These are phyloP conservation scores for Salix udensis DNA, from an alignment of 345 rosid species.

Conservation along the genomic window DNA sequence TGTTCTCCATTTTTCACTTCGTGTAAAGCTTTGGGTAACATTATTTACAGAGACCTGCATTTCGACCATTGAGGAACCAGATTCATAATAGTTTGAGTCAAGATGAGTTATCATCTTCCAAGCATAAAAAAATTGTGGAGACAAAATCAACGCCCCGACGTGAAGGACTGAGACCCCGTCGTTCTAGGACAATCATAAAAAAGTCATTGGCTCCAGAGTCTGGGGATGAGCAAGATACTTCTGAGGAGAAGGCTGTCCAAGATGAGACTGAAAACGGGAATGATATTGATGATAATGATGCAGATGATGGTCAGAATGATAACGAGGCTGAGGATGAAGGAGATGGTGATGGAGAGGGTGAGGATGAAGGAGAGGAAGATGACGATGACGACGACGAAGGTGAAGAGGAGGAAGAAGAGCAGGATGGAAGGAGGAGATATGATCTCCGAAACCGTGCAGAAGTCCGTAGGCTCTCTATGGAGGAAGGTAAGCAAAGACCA, in stretches of 20 bases:
- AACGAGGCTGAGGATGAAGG: conserved; percentile 44
- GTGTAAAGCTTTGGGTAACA: conserved; percentile 5
- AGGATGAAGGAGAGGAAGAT: conserved; percentile 28
- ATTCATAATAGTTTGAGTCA: conserved; percentile 51
- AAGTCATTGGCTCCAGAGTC: conserved; percentile 51
- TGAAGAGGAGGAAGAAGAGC: conserved; percentile 73
- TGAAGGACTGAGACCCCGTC: conserved; percentile 96
- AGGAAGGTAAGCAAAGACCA: conserved; percentile 73
- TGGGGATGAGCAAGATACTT: conserved; percentile 63
- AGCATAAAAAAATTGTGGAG: conserved; percentile 48
- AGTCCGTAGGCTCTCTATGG: conserved; percentile 73
- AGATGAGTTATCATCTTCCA: conserved; percentile 56
- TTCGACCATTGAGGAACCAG: conserved; percentile 55
- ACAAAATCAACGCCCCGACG: conserved; percentile 78
- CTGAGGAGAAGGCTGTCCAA: conserved; percentile 70
- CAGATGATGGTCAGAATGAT: conserved; percentile 40
- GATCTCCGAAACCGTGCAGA: conserved; percentile 97
- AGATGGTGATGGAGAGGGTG: conserved; percentile 61
- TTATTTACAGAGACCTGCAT: conserved; percentile 56
- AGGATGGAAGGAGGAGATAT: conserved; percentile 91
- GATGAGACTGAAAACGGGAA: conserved; percentile 85
- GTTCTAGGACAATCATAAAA: conserved; percentile 52
- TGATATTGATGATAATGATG: conserved; percentile 67
- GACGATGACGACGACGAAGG: conserved; percentile 50
- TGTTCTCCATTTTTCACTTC: conserved; percentile 2